Base-by-base conservation (phyloP, 164 flowering plant species). In the Berberis thunbergii region DNA sequence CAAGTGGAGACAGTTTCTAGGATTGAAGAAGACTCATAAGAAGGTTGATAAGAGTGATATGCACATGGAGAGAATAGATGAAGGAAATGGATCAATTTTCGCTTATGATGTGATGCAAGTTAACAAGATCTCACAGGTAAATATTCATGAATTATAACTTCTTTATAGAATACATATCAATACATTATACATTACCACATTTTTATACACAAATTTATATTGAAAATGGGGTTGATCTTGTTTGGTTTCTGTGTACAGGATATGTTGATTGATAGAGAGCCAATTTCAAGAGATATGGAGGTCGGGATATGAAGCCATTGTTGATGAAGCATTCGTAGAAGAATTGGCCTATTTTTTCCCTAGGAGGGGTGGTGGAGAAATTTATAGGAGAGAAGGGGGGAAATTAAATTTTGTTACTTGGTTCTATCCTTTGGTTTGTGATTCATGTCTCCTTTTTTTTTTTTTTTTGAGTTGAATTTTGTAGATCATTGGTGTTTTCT, bases 1-100 rank as follows among this genome's bases (percentile, higher is more conserved):
- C 60, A 58, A 84, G 67, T 85, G 97, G 94, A 87, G 72, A 64
- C 82, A 73, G 61, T 64, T 79, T 41, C 57, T 84, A 69, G 84
- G 93, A 13, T 66, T 81, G 43, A 87, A 75, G 73, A 83, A 69
- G 68, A 54, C 61, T 56, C 41, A 73, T 8, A 80, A 75, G 74
- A 86, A 69, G 70, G 49, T 56, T 38, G 81, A 74, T 42, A 65
- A 59, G 45, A 63, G 45, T 63, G 72, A 73, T 53, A 72, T 45
- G 26, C 42, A 61, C 12, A 50, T 79, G 72, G 74, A 74, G 42
- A 76, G 64, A 9, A 73, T 75, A 2, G 63, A 44, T 10, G 70
- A 39, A 12, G 75, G 76, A 67, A 66, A 66, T 57, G 67, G 45
- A 46, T 49, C 72, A 64, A 62, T 26, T 6, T 61, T 71, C 49